Evolutionary conservation across 768 basidiomycete genomes (phyloP), one percentile per base, ranked within the genome.

Genomic region (Serpula lacrymans): DNA sequence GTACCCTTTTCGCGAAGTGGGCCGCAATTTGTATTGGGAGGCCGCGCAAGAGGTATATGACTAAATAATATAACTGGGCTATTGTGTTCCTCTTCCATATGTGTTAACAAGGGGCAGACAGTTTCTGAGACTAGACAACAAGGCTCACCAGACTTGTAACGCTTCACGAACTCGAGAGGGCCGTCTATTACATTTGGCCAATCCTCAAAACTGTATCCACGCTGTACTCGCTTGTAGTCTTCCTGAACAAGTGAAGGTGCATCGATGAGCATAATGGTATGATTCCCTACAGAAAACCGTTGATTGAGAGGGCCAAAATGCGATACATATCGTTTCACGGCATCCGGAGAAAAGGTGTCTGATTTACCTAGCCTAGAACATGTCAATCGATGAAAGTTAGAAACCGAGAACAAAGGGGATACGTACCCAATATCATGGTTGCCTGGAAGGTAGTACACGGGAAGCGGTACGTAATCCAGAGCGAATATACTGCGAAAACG

Each of bases 361-460:
- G 51, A 45, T 13, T 49, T 41, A 10, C 65, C 64, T 12, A 69
- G 54, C 18, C 63, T 64, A 39, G 20, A 33, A 28, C 27, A 28
- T 18, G 26, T 21, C 20, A 21, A 39, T 46, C 6, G 37, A 35
- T 25, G 27, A 21, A 8, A 39, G 26, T 48, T 29, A 47, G 23
- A n/a, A 23, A 31, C 37, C 16, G 24, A 14, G 28, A 37, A 16
- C 34, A 37, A 11, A 51, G 39, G 14, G 13, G 34, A 35, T 23
- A 52, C 72, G 43, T 57, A 88, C 80, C 87, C 88, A 24, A 86
- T 71, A 53, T 98, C 95, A 54, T 93, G 92, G 57, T 97, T 98
- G 5, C 95, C 95, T 3, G 92, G 84, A 21, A 94, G 72, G 55
- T 80, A 85, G 60, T 82, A 84, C 43, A 71, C 65, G 0, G 84